phyloP scores from a whole-genome alignment of 768 basidiomycete genomes.

The Cystofilobasidium capitatum region DNA sequence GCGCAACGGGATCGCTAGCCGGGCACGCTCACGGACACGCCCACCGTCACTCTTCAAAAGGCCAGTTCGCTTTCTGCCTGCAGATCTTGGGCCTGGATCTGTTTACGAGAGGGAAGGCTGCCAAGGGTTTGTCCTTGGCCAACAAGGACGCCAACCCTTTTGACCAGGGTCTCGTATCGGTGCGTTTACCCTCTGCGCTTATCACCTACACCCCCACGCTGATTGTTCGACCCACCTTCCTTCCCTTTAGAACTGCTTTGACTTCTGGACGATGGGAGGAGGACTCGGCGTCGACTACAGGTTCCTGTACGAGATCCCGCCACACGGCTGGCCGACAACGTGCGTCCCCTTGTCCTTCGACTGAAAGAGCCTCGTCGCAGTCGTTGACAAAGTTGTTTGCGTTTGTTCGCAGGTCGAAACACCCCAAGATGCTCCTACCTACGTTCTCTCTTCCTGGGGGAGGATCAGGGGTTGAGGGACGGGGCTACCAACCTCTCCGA shows the following conservation, averaged over 20 bases:
- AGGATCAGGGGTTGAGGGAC: not conserved
- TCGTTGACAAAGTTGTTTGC: too few species aligned
- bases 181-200: slow-evolving; percentile 25
- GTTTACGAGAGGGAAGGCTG: slow-evolving; percentile 83
- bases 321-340: slow-evolving; percentile 48
- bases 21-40: slow-evolving; percentile 37
- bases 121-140: slow-evolving; percentile 70
- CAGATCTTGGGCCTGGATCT: slow-evolving; percentile 85
- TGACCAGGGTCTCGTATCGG: slow-evolving; percentile 56
- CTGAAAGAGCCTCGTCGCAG: not conserved
- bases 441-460: not conserved
- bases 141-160: slow-evolving; percentile 80
- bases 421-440: not conserved
- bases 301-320: slow-evolving; percentile 74
- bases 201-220: not conserved
- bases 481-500: not conserved
- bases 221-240: not conserved
- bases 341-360: not conserved
- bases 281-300: slow-evolving; percentile 88
- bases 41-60: slow-evolving; percentile 34
- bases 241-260: slow-evolving; percentile 45
- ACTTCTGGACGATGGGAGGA: slow-evolving; percentile 83
- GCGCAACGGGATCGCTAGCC: slow-evolving; percentile 45
- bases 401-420: not conserved
- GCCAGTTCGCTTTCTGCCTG: slow-evolving; percentile 50